Evolutionary conservation across 192 early-diverging fungal species (phyloP).

Genomic region (Phycomyces blakesleeanus): DNA sequence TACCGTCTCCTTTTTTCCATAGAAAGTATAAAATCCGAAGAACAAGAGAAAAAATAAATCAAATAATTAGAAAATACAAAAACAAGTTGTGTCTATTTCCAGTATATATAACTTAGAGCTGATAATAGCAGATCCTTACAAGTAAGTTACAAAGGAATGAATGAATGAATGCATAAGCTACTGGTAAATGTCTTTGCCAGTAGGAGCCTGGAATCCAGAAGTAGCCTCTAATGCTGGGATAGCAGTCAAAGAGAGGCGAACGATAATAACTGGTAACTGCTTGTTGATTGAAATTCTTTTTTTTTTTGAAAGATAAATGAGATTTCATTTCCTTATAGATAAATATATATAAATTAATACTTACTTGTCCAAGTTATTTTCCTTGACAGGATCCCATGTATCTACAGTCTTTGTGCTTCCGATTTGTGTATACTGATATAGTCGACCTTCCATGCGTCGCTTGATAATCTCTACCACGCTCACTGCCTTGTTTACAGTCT

Average conservation of each 20-base stretch:
- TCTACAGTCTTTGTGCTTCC: conserved; percentile 31
- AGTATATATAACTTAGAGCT: background rate
- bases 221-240: conserved; percentile 8
- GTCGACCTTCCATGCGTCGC: conserved; percentile 43
- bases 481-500: conserved; percentile 57
- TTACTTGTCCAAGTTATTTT: conserved; percentile 26
- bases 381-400: conserved; percentile 28
- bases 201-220: conserved; percentile 26
- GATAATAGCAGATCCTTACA: background rate
- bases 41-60: too few relatives aligned
- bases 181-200: conserved; percentile 22
- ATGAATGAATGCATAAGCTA: too few relatives aligned
- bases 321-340: background rate
- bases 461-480: conserved; percentile 67
- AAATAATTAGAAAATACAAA: too few relatives aligned
- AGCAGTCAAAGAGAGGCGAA: conserved; percentile 13
- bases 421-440: conserved; percentile 55
- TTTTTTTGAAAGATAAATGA: background rate
- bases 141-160: background rate
- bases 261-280: conserved; percentile 22
- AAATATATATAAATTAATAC: background rate
- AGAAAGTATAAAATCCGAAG: too few relatives aligned
- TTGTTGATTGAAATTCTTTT: conserved; percentile 20
- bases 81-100: too few relatives aligned
- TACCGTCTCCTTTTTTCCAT: too few relatives aligned